Percentiles rank a stretch among this genome's conserved stretches.
Evolutionary conservation across 1,284 basidiomycete genomes (phyloP).

Genomic region (Marasmius sp.): DNA sequence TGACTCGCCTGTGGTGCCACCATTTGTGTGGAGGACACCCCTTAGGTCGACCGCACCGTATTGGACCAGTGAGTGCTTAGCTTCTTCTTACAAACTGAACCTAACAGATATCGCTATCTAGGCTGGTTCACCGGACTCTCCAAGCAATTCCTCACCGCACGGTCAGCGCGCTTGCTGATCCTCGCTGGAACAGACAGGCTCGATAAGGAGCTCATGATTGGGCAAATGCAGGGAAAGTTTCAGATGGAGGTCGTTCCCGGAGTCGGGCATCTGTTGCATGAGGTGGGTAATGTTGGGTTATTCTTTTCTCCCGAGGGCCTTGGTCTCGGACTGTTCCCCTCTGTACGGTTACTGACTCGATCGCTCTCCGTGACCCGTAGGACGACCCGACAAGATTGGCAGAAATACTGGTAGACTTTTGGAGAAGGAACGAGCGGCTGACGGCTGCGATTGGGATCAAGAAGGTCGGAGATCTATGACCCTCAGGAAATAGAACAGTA

Average conservation of each 20-base stretch:
- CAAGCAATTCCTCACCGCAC: constrained; percentile 70
- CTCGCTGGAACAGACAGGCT: constrained; percentile 92
- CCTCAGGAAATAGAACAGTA: not conserved
- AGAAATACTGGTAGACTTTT: constrained; percentile 84
- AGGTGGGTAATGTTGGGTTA: constrained; percentile 58
- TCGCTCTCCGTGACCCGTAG: constrained; percentile 35
- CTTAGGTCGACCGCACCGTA: constrained; percentile 84
- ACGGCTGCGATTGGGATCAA: constrained; percentile 73
- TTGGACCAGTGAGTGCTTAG: constrained; percentile 71
- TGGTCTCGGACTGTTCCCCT: constrained; percentile 4
- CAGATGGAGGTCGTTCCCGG: constrained; percentile 85
- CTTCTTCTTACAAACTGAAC: constrained; percentile 1
- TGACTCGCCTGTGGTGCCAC: constrained; percentile 35
- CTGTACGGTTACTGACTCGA: constrained; percentile 1
- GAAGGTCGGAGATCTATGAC: constrained; percentile 72
- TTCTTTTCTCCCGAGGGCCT: not conserved
- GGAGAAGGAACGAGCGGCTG: constrained; percentile 84
- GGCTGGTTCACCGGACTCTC: constrained; percentile 93
- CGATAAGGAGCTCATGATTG: constrained; percentile 94
- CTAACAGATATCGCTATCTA: constrained; percentile 26
- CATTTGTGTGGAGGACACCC: constrained; percentile 81
- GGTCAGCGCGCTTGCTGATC: constrained; percentile 83
- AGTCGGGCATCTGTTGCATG: constrained; percentile 93
- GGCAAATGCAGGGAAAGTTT: constrained; percentile 98
- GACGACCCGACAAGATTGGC: constrained; percentile 85